Evolutionary conservation across 306 rosid genomes (phyloP).

Genomic region (Geum urbanum): DNA sequence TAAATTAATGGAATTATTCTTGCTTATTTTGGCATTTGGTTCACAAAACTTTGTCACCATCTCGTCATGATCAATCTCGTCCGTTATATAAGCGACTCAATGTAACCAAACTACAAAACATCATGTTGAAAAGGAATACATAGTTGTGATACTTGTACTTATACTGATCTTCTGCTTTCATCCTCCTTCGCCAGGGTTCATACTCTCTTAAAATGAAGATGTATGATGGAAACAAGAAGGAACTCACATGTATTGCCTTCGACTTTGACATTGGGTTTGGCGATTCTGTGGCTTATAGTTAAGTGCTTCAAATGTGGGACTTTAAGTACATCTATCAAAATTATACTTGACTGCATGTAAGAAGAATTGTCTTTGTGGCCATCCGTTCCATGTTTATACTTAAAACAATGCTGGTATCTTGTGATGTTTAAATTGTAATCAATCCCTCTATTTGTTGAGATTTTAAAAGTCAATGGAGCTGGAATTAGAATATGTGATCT

Average conservation of each 20-base stretch:
- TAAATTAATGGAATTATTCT: background rate
- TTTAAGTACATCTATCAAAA: conserved; percentile 15
- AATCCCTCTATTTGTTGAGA: conserved; percentile 10
- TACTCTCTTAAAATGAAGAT: conserved; percentile 69
- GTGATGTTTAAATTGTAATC: conserved; percentile 11
- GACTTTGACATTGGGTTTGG: conserved; percentile 62
- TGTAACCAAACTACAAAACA: background rate
- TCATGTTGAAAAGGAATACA: background rate
- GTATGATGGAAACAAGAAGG: conserved; percentile 44
- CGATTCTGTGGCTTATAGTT: conserved; percentile 61
- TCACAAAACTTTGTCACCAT: background rate
- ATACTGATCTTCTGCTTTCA: background rate
- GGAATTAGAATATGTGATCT: background rate
- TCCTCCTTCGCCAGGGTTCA: conserved; percentile 56
- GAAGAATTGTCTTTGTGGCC: conserved; percentile 3
- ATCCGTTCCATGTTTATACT: background rate
- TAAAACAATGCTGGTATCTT: conserved; percentile 7
- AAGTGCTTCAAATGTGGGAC: conserved; percentile 20
- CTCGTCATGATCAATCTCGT: background rate
- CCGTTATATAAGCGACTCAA: background rate
- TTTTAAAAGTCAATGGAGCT: conserved; percentile 1
- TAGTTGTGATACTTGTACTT: background rate
- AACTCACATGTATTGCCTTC: conserved; percentile 65
- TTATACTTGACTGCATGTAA: conserved; percentile 20
- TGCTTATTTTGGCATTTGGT: background rate